A percentile compares a stretch with the other conserved stretches of the same genome.
phyloP scores from a whole-genome alignment of 2,329 filamentous ascomycete genomes.

The Penicillium sumatraense region DNA sequence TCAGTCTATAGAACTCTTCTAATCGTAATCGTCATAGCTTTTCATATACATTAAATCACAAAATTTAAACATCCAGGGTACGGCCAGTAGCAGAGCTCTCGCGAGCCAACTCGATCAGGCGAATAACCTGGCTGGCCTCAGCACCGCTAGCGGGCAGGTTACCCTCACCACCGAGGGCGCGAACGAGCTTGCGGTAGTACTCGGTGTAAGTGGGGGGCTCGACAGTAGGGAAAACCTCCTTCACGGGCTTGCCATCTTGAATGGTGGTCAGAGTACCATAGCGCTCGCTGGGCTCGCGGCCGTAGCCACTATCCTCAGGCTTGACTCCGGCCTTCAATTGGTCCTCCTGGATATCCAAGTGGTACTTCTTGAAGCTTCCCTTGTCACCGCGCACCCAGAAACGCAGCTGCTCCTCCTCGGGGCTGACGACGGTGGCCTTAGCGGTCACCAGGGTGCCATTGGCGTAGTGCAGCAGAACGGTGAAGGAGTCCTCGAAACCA shows the following conservation, averaged over 20 bases:
- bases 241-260: conserved; percentile 56
- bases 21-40: conserved; percentile 22
- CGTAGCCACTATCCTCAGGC: conserved; percentile 67
- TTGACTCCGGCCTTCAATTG: conserved; percentile 69
- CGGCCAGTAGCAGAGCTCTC: conserved; percentile 58
- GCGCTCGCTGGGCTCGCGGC: conserved; percentile 62
- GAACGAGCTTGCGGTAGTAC: conserved; percentile 65
- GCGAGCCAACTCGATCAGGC: conserved; percentile 60
- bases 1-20: conserved; percentile 8
- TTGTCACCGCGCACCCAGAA: conserved; percentile 78
- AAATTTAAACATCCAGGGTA: conserved; percentile 46
- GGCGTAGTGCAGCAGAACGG: conserved; percentile 69
- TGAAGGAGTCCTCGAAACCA: conserved; percentile 56
- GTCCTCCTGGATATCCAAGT: conserved; percentile 75
- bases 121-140: conserved; percentile 59
- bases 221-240: conserved; percentile 60
- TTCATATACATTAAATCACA: conserved; percentile 13
- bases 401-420: conserved; percentile 70
- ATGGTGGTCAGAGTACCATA: conserved; percentile 64
- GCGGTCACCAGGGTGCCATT: conserved; percentile 68
- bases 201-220: conserved; percentile 70
- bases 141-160: conserved; percentile 59
- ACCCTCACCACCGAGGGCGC: conserved; percentile 57
- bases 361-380: conserved; percentile 74
- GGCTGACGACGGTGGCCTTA: conserved; percentile 70